Base-by-base conservation (phyloP, 2,329 filamentous ascomycete species). In the Xylariaceae sp. region DNA sequence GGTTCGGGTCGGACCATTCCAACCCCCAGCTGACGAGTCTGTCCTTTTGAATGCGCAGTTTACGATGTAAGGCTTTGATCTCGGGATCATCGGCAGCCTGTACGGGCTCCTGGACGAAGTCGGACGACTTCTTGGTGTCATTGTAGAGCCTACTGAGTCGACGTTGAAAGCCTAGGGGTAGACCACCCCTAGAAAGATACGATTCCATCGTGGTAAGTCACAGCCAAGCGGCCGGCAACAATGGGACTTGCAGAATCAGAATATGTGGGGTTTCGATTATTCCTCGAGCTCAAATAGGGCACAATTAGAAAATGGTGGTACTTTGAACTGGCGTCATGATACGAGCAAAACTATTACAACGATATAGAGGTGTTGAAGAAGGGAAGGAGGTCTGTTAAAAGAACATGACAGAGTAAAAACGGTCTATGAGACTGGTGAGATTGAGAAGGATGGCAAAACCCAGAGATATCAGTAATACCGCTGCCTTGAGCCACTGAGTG, bases 1-100 rank as follows among this genome's bases (percentile, higher is more conserved):
- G 82, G 63, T 79, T 83, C 14, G 87, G 86, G 71, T 92, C 89
- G 53, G 87, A 90, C 90, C 90, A 94, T 72, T 92, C 88, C 49
- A 92, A 78, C 0, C 90, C 90, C 90, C 90, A 94, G 58, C 86
- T 88, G 56, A 91, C 86, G 43, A 93, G 79, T 14, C 90, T 82
- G 75, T 92, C 89, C 71, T 91, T 91, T 67, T 93, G 90, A 64
- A 92, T 92, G 62, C 88, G 84, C 63, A 92, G 83, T 71, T 91
- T 91, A 61, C 89, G 87, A 71, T 92, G 88, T 28, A 93, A 77
- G 14, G 83, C 82, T 67, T 87, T 86, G 69, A 90, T 84, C 63
- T 91, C 88, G 21, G 89, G 88, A 70, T 87, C 81, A 69, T 88
- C 78, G 67, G 83, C 76, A 69, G 85, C 85, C 73, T 81, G 87